Evolutionary conservation across 2,329 filamentous ascomycete genomes (phyloP).

Genomic region (Penicillium sp.): DNA sequence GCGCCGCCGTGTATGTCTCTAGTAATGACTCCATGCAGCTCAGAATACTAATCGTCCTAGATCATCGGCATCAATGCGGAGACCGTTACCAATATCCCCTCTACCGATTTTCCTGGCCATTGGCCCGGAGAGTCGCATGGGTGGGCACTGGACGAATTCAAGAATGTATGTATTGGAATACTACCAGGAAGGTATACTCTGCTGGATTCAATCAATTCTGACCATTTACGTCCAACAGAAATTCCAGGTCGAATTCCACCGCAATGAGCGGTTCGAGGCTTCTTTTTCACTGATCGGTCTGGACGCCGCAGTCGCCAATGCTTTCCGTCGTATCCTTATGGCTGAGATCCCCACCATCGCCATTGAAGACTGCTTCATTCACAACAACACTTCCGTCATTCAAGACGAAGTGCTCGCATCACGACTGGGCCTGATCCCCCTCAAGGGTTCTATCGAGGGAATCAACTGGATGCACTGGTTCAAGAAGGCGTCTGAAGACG

Average conservation of each 20-base stretch:
- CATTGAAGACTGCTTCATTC: constrained; percentile 88
- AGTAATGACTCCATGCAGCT: background rate
- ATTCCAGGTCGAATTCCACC: constrained; percentile 77
- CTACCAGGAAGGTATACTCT: background rate
- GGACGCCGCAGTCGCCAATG: constrained; percentile 91
- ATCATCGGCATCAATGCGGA: constrained; percentile 84
- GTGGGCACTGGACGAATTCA: constrained; percentile 74
- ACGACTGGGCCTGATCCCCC: constrained; percentile 83
- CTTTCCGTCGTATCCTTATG: constrained; percentile 93
- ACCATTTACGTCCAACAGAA: constrained; percentile 40
- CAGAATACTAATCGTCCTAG: constrained; percentile 43
- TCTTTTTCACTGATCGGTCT: constrained; percentile 89
- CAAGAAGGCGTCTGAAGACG: constrained; percentile 65
- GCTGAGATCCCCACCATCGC: constrained; percentile 91
- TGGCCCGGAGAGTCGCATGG: constrained; percentile 82
- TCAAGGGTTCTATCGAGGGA: constrained; percentile 74
- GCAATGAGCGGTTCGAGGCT: constrained; percentile 71
- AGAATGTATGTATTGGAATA: constrained; percentile 41
- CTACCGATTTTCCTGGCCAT: constrained; percentile 88
- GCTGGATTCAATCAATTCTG: background rate
- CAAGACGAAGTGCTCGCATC: constrained; percentile 95
- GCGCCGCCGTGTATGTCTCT: constrained; percentile 38
- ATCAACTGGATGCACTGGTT: constrained; percentile 81
- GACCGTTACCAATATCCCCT: constrained; percentile 83
- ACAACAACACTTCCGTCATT: constrained; percentile 96